A percentile compares a stretch with the other conserved stretches of the same genome.
These are phyloP conservation scores for Triglochin maritima DNA, from an alignment of 106 monocot species.

Conservation along the genomic window DNA sequence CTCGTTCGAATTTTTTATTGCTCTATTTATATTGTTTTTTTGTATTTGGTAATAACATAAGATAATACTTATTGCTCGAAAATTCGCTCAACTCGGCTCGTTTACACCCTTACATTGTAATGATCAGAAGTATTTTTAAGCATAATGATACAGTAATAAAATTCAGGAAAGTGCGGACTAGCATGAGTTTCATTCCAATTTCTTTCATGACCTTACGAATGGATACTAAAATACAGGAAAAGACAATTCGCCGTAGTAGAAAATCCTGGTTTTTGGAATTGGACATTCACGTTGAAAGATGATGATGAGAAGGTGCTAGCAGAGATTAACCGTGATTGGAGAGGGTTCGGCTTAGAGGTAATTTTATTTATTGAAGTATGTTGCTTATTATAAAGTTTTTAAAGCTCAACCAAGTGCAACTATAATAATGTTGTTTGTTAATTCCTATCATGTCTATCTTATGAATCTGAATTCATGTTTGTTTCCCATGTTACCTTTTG, in stretches of 20 bases:
- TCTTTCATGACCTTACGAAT: background rate
- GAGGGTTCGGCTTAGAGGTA: slow-evolving; percentile 96
- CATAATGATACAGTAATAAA: no score
- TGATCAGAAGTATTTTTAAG: no score
- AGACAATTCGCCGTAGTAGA: slow-evolving; percentile 97
- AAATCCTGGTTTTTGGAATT: slow-evolving; percentile 98
- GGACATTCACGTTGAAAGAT: slow-evolving; percentile 96
- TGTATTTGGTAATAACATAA: no score
- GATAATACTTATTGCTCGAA: no score
- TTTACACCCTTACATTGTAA: no score
- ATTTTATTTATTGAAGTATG: background rate
- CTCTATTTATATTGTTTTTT: no score
- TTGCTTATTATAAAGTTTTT: background rate
- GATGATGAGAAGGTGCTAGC: slow-evolving; percentile 82
- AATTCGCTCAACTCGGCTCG: no score
- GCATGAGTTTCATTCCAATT: no score
- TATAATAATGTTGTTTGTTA: background rate
- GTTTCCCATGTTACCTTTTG: background rate
- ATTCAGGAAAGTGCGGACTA: no score
- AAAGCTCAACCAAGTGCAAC: background rate
- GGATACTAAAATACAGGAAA: slow-evolving; percentile 33
- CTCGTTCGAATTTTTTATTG: no score
- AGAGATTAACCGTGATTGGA: slow-evolving; percentile 94
- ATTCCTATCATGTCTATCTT: background rate
- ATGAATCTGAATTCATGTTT: background rate